Base-by-base conservation (phyloP, 2,329 filamentous ascomycete species). In the Xylaria hypoxylon region DNA sequence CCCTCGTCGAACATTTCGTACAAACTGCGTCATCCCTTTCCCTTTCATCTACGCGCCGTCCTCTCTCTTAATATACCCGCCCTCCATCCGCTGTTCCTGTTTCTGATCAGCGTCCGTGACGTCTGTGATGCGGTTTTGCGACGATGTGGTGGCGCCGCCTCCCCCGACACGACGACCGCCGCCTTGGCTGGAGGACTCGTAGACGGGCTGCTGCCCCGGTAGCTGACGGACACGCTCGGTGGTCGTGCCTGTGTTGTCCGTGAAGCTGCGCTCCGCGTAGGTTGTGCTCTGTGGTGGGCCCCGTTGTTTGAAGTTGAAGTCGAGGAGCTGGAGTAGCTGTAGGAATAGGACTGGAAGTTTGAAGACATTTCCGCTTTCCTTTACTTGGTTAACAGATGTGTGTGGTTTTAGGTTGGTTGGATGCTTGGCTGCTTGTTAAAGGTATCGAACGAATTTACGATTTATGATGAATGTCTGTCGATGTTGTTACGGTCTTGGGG, bases 211-310 rank as follows among this genome's bases (percentile, higher is more conserved):
- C 24, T 71, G 61, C 3, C 70, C 70, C 0, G 70, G 70, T 1
- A 66, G 58, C 35, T 70, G 44, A 7, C 42, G 61, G n/a, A 70
- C 22, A 42, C 65, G 65, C 56, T 70, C 64, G 13, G 68, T 70
- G 6, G 13, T 56, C 15, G 64, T 67, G 24, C 69, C 68, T 4
- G 19, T 50, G 13, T 38, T 13, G 52, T 70, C 68, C 0, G 65
- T 67, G 62, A 44, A 55, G 63, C 65, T 68, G 51, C 68, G 68
- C 62, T 71, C 68, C 5, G 70, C 70, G 40, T 62, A 71, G 17
- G 61, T 40, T 0, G 63, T 57, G 17, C 2, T 59, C 26, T 64
- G 68, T 0, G 65, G 65, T 15, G 42, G 47, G 44, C 61, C 17
- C 68, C 68, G 28, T 63, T 66, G 59, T 66, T 70, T 8, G 22